Evolutionary conservation across 2,329 filamentous ascomycete species (phyloP), one percentile per base, ranked within the genome.

Genomic region (Colletotrichum caudatum): DNA sequence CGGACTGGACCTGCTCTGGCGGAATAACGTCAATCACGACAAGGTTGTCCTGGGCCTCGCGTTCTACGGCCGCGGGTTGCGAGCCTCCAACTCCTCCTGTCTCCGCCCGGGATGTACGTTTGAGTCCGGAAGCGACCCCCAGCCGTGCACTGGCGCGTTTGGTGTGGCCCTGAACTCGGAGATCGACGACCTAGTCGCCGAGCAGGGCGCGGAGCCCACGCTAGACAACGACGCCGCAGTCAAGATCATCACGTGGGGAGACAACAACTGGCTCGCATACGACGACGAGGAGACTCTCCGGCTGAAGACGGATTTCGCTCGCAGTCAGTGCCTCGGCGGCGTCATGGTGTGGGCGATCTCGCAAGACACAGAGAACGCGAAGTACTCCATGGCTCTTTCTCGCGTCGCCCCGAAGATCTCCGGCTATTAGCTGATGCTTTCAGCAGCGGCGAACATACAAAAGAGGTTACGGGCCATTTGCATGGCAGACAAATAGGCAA

Each of bases 1-100:
- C 0, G 77, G 76, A 0, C 66, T 87, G 0, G 80, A 86, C 2
- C 80, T 88, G 0, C 75, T 89, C 4, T 88, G 86, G 84, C 78
- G 83, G 3, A 82, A 80, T 39, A 74, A 81, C 37, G 77, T 89
- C 29, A 66, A 78, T 1, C 80, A 85, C 0, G 54, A 69, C 0
- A 82, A 84, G 53, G 77, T 89, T 11, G 77, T 76, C 8, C 65
- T 88, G 4, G 86, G 86, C 1, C 35, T 82, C 1, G 83, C 77
- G 0, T 86, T 84, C 62, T 87, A 88, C 68, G 82, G 82, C 18
- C 51, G 0, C 74, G 78, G 69, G 66, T 7, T 44, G 66, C 5
- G 4, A 4, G 50, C 50, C 50, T 53, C 50, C 50, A 29, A 14
- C 26, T 18, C 50, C 14, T 53, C 50, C 23, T 53, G 50, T 20